Base-by-base conservation (phyloP, 345 rosid genomes). In the Streptanthus diversifolius region DNA sequence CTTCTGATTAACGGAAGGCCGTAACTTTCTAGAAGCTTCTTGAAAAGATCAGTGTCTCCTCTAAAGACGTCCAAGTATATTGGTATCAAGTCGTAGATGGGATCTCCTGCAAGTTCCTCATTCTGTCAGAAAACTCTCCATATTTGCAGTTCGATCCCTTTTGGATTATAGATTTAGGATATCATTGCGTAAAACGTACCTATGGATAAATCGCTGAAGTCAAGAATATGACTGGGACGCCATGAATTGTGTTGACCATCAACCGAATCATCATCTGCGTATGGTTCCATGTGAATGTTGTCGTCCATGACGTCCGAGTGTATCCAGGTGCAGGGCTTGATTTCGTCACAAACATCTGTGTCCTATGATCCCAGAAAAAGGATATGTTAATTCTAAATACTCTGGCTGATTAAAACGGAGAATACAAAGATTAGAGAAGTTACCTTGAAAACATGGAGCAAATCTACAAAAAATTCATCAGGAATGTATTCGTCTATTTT, bases 261-360 rank as follows among this genome's bases (percentile, higher is more conserved):
- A 66, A 54, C 71, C 19, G 65, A 47, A 45, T 82, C 84, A 76
- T 78, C 72, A 75, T 76, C 77, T 41, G 57, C 13, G 32, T 76
- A 73, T 52, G 84, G 85, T 81, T 91, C 92, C 97, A 91, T 84
- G 79, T 80, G 82, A 70, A 91, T 71, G 75, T 93, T 93, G 83
- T 91, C 98, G 72, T 93, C 96, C 97, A 93, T 93, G 66, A 93
- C 80, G 68, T 93, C 96, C 0, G 92, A 78, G 75, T 93, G 98
- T 81, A 89, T 83, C 98, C 97, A 93, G 65, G 90, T 81, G 80
- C 84, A 85, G 49, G 87, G 89, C 56, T 85, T 89, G 41, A 39
- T 74, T 73, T 76, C 80, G 15, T 70, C 59, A 10, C 63, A 15
- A 64, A 78, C 82, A 74, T 77, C 71, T 59, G 47, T 70, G 67